These are phyloP conservation scores for Tetrastigma voinierianum DNA, from an alignment of 164 flowering plant species.

Conservation along the genomic window DNA sequence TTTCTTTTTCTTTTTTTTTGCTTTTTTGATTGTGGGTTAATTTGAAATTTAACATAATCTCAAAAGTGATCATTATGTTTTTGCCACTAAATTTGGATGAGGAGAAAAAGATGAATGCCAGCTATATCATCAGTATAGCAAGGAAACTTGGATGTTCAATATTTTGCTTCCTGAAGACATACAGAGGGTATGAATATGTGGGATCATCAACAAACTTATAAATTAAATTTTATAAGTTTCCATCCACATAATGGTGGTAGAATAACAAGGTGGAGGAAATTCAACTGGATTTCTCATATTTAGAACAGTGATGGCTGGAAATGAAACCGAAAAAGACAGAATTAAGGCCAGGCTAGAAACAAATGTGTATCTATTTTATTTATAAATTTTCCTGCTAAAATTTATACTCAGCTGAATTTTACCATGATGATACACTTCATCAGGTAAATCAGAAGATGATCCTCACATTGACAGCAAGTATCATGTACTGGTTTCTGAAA, in stretches of 20 bases:
- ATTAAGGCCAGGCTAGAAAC: no score
- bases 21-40: no score
- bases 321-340: not conserved
- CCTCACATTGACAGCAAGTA: conserved; percentile 83
- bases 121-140: conserved; percentile 83
- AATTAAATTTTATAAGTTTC: no score
- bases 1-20: no score
- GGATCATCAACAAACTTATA: not conserved
- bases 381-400: no score
- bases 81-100: conserved; percentile 36
- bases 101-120: conserved; percentile 88
- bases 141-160: conserved; percentile 87
- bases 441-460: conserved; percentile 97
- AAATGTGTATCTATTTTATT: no score
- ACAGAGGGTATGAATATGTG: conserved; percentile 59
- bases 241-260: no score
- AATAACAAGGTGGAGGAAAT: no score
- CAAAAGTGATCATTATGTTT: not conserved
- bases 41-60: no score
- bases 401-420: no score
- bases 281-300: no score
- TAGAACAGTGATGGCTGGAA: not conserved
- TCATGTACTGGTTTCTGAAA: conserved; percentile 83
- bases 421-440: no score
- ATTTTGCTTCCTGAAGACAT: conserved; percentile 92